phyloP scores from a whole-genome alignment of 2,329 filamentous ascomycete species.

The Colletotrichum coccodes region DNA sequence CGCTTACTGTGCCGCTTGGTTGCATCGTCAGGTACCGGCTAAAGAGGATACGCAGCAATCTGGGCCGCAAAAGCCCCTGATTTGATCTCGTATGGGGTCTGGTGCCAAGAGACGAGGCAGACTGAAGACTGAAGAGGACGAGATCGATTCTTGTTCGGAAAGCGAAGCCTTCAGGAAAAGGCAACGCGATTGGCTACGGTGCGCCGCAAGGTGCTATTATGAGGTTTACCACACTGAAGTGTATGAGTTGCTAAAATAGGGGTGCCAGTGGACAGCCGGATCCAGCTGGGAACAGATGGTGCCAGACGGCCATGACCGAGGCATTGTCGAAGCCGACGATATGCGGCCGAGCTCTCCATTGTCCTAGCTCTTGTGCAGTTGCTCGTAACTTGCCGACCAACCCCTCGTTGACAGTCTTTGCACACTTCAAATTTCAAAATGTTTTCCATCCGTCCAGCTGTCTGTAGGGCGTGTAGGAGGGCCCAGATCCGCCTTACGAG shows the following conservation, averaged over 20 bases:
- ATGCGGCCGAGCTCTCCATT: constrained; percentile 26
- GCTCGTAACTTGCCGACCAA: constrained; percentile 9
- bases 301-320: not conserved
- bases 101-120: not conserved
- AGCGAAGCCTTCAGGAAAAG: not conserved
- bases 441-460: constrained; percentile 47
- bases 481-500: constrained; percentile 44
- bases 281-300: not conserved
- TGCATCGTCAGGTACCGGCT: not conserved
- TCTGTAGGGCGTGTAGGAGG: constrained; percentile 52
- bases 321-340: constrained; percentile 29
- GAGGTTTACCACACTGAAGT: not conserved
- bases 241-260: not conserved
- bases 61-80: not conserved
- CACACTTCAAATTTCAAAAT: constrained; percentile 38
- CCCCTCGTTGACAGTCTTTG: constrained; percentile 2
- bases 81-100: not conserved
- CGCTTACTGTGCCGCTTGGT: not conserved
- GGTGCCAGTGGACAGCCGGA: not conserved
- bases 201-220: not conserved
- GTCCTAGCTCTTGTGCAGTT: constrained; percentile 12
- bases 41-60: not conserved
- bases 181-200: not conserved
- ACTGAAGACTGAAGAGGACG: not conserved
- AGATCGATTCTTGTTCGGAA: not conserved